Evolutionary conservation across 345 rosid genomes (phyloP), one percentile per base, ranked within the genome.

Genomic region (Hevea brasiliensis): DNA sequence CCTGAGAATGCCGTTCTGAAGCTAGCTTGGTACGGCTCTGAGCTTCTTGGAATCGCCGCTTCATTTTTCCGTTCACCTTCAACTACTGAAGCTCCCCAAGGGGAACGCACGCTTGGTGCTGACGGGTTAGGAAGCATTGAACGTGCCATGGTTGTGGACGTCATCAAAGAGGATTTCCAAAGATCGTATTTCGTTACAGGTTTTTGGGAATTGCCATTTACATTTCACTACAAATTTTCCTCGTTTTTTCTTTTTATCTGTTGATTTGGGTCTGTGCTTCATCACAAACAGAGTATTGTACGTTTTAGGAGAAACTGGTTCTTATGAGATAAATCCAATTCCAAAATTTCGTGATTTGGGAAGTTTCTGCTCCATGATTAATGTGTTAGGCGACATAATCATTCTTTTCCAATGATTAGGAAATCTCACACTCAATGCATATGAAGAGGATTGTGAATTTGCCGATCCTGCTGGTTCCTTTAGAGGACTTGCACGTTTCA

Each of bases 381-480:
- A n/a, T n/a, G n/a, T n/a, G n/a, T n/a, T 1, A 32, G n/a, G 13
- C 9, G 6, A 32, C n/a, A 14, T 13, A 17, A 13, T 44, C 1
- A 32, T 24, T 29, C 18, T 40, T 18, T 55, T 27, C 24, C 72
- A 40, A 58, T 63, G 66, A 45, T 80, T 32, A 94, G 98, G 98
- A 67, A 81, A 87, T 69, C 86, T 92, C 32, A 87, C 97, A 0
- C 81, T 85, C n/a, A 85, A 72, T 63, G 97, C 85, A 8, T 94
- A 94, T 48, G 97, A 92, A 77, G 97, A 92, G 76, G 85, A 89
- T 71, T 94, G 98, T 21, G 97, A 92, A 77, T 94, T 94, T 74
- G 98, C 97, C 0, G 98, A 94, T 79, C 98, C 98, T 13, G 98
- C 98, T 0, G 97, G 98, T 42, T 94, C 97, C n/a, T 94, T 92